Base-by-base conservation (phyloP, 2,329 filamentous ascomycete genomes). In the Thielaviopsis euricoi region DNA sequence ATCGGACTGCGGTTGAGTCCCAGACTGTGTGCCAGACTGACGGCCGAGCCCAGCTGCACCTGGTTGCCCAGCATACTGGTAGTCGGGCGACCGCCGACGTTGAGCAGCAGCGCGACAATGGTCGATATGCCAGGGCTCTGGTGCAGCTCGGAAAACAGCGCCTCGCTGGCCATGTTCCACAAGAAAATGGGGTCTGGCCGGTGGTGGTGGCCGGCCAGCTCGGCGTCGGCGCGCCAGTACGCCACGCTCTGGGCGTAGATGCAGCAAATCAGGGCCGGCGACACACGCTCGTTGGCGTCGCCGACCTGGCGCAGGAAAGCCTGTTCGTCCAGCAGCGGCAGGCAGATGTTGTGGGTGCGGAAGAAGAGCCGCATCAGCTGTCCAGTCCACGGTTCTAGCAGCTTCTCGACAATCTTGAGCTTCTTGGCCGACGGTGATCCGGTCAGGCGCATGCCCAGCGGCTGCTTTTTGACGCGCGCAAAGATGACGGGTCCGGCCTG, bases 101-200 rank as follows among this genome's bases (percentile, higher is more conserved):
- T 81, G 10, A 84, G 70, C 9, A 83, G 66, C 5, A 79, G 74
- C 1, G 79, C 76, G 22, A 76, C 73, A 23, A 84, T 73, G 0
- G 79, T 80, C 1, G 79, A 78, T 50, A 83, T 69, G 1, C 80
- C 77, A 0, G 80, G 80, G 0, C 76, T 77, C 1, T 79, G 72
- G 54, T 80, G 75, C 6, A 82, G 74, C 59, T 83, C 80, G 0
- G 76, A 79, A 61, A 81, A 79, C 2, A 82, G 70, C 1, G 80
- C 78, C 56, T 79, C 78, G 21, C 76, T 78, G 6, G 79, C 79
- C 59, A 81, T 73, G 59, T 83, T 83, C 73, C 82, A 82, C 9
- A 80, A 75, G 64, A 80, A 83, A 51, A 79, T 74, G 48, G 73
- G 71, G 63, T 84, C 80, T 0, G 80, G 80, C 53, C 75, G 71